A percentile compares a stretch with the other conserved stretches of the same genome.
These are phyloP conservation scores for Geosmithia morbida DNA, from an alignment of 2,329 filamentous ascomycete species.

Conservation along the genomic window DNA sequence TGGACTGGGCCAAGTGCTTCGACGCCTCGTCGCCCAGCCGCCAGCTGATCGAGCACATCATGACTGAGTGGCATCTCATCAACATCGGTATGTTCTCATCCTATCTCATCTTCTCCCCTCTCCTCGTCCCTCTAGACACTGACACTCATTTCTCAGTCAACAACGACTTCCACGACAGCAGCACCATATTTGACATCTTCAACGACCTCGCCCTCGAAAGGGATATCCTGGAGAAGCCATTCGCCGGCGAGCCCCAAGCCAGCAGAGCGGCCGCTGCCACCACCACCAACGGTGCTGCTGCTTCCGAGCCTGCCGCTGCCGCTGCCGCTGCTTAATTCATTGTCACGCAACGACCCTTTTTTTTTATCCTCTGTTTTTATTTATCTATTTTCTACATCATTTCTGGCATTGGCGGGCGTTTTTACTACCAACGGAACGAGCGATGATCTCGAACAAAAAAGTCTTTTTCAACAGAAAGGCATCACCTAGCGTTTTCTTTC, in stretches of 20 bases:
- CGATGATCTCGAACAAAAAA: not conserved
- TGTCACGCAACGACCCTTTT: slow-evolving; percentile 1
- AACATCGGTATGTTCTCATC: slow-evolving; percentile 68
- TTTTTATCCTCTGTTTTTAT: slow-evolving; percentile 3
- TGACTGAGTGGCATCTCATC: slow-evolving; percentile 84
- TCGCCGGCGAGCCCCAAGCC: not conserved
- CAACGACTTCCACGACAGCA: slow-evolving; percentile 86
- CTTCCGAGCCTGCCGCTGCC: slow-evolving; percentile 5
- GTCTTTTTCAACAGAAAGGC: slow-evolving; percentile 14
- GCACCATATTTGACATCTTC: slow-evolving; percentile 76
- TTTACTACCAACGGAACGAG: slow-evolving; percentile 1
- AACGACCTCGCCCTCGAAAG: slow-evolving; percentile 51
- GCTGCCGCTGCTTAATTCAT: too few species aligned
- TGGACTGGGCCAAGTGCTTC: slow-evolving; percentile 91
- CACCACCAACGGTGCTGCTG: slow-evolving; percentile 2
- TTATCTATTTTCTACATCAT: slow-evolving; percentile 1
- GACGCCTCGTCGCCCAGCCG: slow-evolving; percentile 63
- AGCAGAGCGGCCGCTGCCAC: not conserved
- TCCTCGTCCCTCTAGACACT: not conserved
- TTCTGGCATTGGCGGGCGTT: slow-evolving; percentile 6
- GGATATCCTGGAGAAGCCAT: slow-evolving; percentile 17
- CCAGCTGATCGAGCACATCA: slow-evolving; percentile 64
- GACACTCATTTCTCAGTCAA: slow-evolving; percentile 46
- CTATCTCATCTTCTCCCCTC: not conserved
- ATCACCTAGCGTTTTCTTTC: not conserved